A percentile compares a stretch with the other conserved stretches of the same genome.
Conservation (phyloP, 257 asterid species). For the Thymus quinquecostatus region DNA sequence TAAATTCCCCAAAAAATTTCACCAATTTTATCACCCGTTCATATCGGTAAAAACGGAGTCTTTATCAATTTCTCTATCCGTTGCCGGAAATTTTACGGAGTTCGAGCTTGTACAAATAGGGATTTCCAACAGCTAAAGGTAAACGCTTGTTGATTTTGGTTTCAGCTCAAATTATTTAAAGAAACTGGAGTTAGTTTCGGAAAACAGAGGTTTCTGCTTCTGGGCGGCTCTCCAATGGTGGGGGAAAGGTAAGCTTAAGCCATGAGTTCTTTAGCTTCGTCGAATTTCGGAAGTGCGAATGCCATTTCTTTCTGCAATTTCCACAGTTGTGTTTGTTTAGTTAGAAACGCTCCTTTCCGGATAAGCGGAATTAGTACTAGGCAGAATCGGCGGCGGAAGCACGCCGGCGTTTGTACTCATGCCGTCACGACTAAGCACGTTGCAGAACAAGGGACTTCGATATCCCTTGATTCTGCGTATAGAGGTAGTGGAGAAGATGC, state of each 20-base stretch:
- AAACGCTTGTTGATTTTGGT: background rate
- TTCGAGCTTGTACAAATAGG: background rate
- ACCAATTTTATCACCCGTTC: too few species aligned
- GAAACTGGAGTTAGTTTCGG: background rate
- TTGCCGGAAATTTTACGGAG: background rate
- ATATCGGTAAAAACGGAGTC: too few species aligned
- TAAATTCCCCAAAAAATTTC: too few species aligned
- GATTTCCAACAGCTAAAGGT: background rate
- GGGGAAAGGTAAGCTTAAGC: slow-evolving; percentile 30
- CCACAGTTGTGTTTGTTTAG: slow-evolving; percentile 59
- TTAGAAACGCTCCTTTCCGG: slow-evolving; percentile 47
- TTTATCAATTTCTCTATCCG: background rate
- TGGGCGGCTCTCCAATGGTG: slow-evolving; percentile 37
- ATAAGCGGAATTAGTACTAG: slow-evolving; percentile 49
- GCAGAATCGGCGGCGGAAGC: slow-evolving; percentile 60
- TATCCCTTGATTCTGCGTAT: slow-evolving; percentile 65
- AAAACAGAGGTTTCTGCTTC: background rate
- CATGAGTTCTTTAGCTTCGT: slow-evolving; percentile 84
- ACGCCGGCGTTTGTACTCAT: slow-evolving; percentile 67
- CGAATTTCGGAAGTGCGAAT: slow-evolving; percentile 74
- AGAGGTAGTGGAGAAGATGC: slow-evolving; percentile 49
- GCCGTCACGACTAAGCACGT: slow-evolving; percentile 59
- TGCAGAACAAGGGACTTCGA: slow-evolving; percentile 65
- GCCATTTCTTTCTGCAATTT: slow-evolving; percentile 59
- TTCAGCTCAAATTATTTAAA: background rate